Evolutionary conservation across 2,329 filamentous ascomycete genomes (phyloP).

Genomic region (Coniochaeta sp.): DNA sequence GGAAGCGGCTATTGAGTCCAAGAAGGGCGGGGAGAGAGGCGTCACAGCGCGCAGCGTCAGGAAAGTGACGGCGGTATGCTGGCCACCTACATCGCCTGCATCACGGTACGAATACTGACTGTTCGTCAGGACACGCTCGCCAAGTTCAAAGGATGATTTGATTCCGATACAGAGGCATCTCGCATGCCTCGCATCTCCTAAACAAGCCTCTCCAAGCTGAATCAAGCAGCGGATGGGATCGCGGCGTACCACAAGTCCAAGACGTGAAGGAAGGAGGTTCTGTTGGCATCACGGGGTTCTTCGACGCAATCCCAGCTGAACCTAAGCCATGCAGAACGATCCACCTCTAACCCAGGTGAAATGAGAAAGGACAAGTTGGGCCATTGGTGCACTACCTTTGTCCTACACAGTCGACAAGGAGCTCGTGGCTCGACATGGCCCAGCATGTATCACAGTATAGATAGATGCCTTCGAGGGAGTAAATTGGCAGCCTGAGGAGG

Average conservation of each 20-base stretch:
- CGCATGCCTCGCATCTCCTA: neutral
- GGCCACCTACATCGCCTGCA: neutral
- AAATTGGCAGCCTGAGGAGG: neutral
- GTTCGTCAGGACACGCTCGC: slow-evolving; percentile 51
- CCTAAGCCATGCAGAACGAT: neutral
- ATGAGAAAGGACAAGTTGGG: neutral
- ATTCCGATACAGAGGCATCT: neutral
- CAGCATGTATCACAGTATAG: too few species aligned
- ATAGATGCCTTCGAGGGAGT: too few species aligned
- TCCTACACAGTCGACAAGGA: too few species aligned
- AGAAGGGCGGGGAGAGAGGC: slow-evolving; percentile 63
- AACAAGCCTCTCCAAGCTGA: neutral
- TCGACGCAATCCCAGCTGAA: neutral
- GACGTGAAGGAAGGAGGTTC: neutral
- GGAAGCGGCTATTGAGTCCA: slow-evolving; percentile 70
- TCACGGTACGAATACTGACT: neutral
- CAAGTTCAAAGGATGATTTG: slow-evolving; percentile 60
- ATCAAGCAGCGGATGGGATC: neutral
- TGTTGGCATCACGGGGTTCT: neutral
- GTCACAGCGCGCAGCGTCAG: slow-evolving; percentile 70
- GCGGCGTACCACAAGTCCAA: neutral
- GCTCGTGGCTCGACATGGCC: too few species aligned
- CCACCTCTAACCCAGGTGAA: too few species aligned
- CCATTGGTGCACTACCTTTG: neutral
- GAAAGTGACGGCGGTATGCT: slow-evolving; percentile 64